Base-by-base conservation (phyloP, 2,329 filamentous ascomycete genomes). In the Didymella keratinophila region DNA sequence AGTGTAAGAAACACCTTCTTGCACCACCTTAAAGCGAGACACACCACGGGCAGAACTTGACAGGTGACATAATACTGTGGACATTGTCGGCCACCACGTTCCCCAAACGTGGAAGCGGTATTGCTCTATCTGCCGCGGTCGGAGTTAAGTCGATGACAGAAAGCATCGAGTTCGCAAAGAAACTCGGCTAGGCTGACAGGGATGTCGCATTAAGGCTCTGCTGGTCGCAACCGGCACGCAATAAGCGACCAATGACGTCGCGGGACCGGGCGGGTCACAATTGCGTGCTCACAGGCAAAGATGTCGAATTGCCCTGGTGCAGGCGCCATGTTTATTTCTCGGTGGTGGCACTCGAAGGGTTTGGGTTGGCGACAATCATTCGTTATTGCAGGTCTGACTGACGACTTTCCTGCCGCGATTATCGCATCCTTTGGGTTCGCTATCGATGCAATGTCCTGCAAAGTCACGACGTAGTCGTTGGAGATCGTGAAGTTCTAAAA, bases 201-300 rank as follows among this genome's bases (percentile, higher is more conserved):
- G 71, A 67, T 73, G 34, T 42, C 32, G 61, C 63, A 48, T 52
- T 52, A 60, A 67, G 58, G 61, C 57, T 64, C 62, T 63, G 60
- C 63, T 65, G 62, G 62, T 51, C 46, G 57, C 58, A 59, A 58
- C 54, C 58, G 47, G 55, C 44, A 58, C 48, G 49, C 39, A 27
- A 48, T 50, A 53, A 51, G 52, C 45, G 50, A 34, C 72, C 72
- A 73, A 74, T 73, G 36, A 49, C 18, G 48, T 37, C n/a, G 46
- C 49, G 23, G 20, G 46, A 30, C 9, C 9, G 8, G 23, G 43
- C 20, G 41, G 41, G 28, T 52, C 44, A n/a, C 50, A 56, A 75
- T 75, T 72, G 72, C 72, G 72, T 75, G 72, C 72, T 75, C 68
- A 62, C 60, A 51, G 58, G 57, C 48, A 59, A 42, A 63, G 67